phyloP scores from a whole-genome alignment of 1,284 basidiomycete genomes.

The Malassezia obtusa region DNA sequence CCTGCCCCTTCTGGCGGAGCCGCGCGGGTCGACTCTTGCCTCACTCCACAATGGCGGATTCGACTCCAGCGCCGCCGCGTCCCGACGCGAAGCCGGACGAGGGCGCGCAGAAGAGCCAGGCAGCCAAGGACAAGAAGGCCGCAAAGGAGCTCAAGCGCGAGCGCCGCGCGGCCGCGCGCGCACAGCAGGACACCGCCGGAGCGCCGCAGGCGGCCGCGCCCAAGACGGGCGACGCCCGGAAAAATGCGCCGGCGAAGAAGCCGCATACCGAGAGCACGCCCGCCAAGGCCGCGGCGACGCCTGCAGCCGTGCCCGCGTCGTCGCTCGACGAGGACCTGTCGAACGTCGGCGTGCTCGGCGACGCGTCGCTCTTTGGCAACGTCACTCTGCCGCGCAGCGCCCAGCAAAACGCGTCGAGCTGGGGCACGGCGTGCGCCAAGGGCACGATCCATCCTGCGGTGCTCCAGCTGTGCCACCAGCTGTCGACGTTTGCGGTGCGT shows the following conservation, averaged over 20 bases:
- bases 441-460: slow-evolving; percentile 42
- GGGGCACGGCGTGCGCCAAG: slow-evolving; percentile 24
- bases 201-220: background rate
- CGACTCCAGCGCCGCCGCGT: background rate
- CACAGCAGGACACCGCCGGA: slow-evolving; percentile 16
- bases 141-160: slow-evolving; percentile 37
- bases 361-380: slow-evolving; percentile 38
- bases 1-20: too few relatives aligned
- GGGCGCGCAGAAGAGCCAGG: background rate
- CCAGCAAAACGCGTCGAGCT: slow-evolving; percentile 22
- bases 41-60: background rate
- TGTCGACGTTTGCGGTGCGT: slow-evolving; percentile 37
- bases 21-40: too few relatives aligned
- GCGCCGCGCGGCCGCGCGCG: slow-evolving; percentile 28
- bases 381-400: slow-evolving; percentile 28
- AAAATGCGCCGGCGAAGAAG: background rate
- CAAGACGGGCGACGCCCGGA: background rate
- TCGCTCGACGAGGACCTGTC: slow-evolving; percentile 15
- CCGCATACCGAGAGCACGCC: background rate
- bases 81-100: background rate
- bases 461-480: slow-evolving; percentile 29
- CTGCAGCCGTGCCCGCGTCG: background rate
- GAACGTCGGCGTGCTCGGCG: slow-evolving; percentile 17
- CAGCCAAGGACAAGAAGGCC: slow-evolving; percentile 23
- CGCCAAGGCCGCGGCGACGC: slow-evolving; percentile 13